Conservation (phyloP, 2,329 filamentous ascomycete genomes). For the Verticillium dahliae region DNA sequence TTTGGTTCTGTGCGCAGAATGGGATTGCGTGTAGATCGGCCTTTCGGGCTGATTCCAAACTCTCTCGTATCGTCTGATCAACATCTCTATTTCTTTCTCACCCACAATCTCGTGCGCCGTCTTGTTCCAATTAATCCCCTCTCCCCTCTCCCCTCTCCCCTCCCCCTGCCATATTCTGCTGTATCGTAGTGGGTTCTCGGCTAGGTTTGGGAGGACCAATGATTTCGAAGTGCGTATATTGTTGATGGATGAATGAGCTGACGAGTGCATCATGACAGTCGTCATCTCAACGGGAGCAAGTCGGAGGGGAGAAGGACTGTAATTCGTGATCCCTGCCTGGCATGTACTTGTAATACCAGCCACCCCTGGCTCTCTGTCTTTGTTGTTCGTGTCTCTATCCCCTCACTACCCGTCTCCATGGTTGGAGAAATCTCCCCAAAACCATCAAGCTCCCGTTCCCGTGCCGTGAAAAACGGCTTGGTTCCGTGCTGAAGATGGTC, state of each 20-base stretch:
- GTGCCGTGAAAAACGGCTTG: background rate
- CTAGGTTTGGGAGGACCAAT: background rate
- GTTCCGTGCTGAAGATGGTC: background rate
- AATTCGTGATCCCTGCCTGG: background rate
- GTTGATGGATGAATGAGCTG: background rate
- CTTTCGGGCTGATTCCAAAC: too few relatives aligned
- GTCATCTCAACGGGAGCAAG: background rate
- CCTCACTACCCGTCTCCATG: background rate
- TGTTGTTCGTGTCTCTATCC: background rate
- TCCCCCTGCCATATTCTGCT: background rate
- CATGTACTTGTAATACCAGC: background rate
- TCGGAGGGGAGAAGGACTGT: background rate
- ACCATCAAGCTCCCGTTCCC: background rate
- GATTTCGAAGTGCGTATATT: background rate
- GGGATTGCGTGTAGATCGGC: background rate
- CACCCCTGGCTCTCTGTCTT: background rate
- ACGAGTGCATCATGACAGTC: background rate
- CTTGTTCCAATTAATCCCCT: background rate
- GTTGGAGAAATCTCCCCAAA: background rate
- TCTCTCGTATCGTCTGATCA: too few relatives aligned
- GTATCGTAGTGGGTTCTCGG: background rate
- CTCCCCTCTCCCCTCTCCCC: background rate
- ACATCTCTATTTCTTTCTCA: too few relatives aligned
- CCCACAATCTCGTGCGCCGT: too few relatives aligned
- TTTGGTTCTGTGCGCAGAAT: background rate